Evolutionary conservation across 306 rosid genomes (phyloP).

Genomic region (Sesbania bispinosa): DNA sequence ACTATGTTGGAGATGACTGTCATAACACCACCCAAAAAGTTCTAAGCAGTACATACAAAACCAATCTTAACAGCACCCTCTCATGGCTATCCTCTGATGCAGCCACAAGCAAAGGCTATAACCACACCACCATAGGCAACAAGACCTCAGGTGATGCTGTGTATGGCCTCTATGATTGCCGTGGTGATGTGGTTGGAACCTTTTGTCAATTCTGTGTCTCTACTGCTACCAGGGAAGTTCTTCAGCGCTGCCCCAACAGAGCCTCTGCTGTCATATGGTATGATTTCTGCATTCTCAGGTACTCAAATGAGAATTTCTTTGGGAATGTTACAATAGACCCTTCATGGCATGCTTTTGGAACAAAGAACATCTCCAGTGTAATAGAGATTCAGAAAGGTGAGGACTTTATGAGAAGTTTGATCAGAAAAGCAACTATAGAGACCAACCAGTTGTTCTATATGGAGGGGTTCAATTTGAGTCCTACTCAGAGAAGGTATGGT

Average conservation of each 20-base stretch:
- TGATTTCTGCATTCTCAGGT: background rate
- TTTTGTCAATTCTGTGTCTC: conserved; percentile 28
- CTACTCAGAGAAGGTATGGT: background rate
- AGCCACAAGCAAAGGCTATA: conserved; percentile 17
- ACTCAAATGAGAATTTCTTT: background rate
- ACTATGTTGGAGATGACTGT: background rate
- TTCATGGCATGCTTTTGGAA: background rate
- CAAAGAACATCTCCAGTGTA: background rate
- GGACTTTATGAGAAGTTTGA: conserved; percentile 1
- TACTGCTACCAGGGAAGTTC: background rate
- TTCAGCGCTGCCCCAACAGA: background rate
- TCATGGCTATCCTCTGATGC: background rate
- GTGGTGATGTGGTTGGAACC: background rate
- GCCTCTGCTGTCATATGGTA: background rate
- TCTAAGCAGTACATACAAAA: background rate
- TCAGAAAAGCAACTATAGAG: background rate
- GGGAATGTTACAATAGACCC: background rate
- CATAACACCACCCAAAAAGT: background rate
- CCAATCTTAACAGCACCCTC: background rate
- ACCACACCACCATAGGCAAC: background rate
- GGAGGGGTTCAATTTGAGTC: background rate
- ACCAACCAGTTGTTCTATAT: background rate
- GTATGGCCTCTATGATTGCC: conserved; percentile 27
- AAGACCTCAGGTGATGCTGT: background rate
- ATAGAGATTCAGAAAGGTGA: background rate